phyloP scores from a whole-genome alignment of 2,329 filamentous ascomycete species.

The Orbilia javanica region DNA sequence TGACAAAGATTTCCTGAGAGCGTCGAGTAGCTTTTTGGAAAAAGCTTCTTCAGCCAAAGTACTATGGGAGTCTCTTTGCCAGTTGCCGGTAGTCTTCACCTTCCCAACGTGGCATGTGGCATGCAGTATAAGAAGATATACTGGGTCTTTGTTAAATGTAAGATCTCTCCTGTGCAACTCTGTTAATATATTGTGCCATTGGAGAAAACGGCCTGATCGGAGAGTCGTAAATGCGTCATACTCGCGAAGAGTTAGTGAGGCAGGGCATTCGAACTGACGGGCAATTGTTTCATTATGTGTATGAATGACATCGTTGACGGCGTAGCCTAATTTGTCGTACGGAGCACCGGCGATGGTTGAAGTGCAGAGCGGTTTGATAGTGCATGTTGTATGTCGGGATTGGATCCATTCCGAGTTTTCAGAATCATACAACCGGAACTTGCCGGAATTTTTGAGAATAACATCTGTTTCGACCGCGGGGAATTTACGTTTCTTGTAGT shows the following conservation, averaged over 20 bases:
- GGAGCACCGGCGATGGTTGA: constrained; percentile 58
- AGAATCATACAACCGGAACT: constrained; percentile 13
- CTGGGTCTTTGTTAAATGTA: constrained; percentile 69
- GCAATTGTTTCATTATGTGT: constrained; percentile 71
- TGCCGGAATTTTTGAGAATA: constrained; percentile 15
- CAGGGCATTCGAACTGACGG: constrained; percentile 68
- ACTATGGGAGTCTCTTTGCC: constrained; percentile 26
- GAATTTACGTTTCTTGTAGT: background rate
- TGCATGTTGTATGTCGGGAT: constrained; percentile 19
- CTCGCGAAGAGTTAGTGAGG: constrained; percentile 69
- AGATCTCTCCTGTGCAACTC: constrained; percentile 69
- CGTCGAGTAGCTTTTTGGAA: constrained; percentile 14
- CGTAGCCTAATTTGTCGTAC: constrained; percentile 60
- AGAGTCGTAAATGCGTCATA: constrained; percentile 70
- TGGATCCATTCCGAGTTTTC: background rate
- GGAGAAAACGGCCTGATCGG: constrained; percentile 68
- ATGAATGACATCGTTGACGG: constrained; percentile 60
- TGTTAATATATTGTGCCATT: constrained; percentile 72
- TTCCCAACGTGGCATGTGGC: constrained; percentile 69
- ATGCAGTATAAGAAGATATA: constrained; percentile 69
- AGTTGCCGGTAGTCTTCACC: background rate
- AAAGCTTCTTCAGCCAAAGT: constrained; percentile 19
- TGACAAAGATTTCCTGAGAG: constrained; percentile 59
- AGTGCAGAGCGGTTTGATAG: background rate
- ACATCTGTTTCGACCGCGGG: constrained; percentile 13